Percentiles rank a stretch among this genome's conserved stretches.
Conservation (phyloP, 352 stramenopile genomes). For the Phytophthora citrophthora region DNA sequence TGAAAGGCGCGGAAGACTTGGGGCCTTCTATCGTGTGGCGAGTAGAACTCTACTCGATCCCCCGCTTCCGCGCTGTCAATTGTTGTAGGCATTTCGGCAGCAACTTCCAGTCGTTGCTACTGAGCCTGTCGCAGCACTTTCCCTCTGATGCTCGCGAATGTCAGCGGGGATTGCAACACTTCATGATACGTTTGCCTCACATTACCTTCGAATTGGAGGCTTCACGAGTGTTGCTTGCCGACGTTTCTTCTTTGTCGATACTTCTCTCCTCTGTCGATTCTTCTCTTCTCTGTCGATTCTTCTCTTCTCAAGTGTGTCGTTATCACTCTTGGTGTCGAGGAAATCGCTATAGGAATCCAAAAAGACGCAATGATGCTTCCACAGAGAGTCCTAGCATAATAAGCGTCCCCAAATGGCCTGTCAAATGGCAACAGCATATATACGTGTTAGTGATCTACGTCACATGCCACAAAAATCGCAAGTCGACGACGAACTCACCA, state of each 20-base stretch:
- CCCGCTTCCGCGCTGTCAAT: slow-evolving; percentile 14
- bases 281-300: not conserved
- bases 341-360: slow-evolving; percentile 29
- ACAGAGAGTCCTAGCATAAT: slow-evolving; percentile 38
- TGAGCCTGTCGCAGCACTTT: slow-evolving; percentile 26
- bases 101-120: slow-evolving; percentile 39
- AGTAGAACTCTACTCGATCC: slow-evolving; percentile 6
- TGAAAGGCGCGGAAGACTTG: slow-evolving; percentile 2
- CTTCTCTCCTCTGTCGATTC: not conserved
- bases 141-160: slow-evolving; percentile 31
- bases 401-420: slow-evolving; percentile 33
- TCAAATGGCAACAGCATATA: not conserved
- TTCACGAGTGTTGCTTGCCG: slow-evolving; percentile 20
- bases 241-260: slow-evolving; percentile 9
- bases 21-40: slow-evolving; percentile 32
- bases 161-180: slow-evolving; percentile 16
- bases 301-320: slow-evolving; percentile 2
- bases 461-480: not conserved
- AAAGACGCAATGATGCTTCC: slow-evolving; percentile 35
- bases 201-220: slow-evolving; percentile 40
- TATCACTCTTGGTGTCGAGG: not conserved
- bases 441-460: not conserved
- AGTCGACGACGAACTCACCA: slow-evolving; percentile 28
- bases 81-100: slow-evolving; percentile 23
- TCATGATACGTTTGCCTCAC: slow-evolving; percentile 34